Conservation (phyloP, 2,329 filamentous ascomycete species). For the Herpotrichia juniperi region DNA sequence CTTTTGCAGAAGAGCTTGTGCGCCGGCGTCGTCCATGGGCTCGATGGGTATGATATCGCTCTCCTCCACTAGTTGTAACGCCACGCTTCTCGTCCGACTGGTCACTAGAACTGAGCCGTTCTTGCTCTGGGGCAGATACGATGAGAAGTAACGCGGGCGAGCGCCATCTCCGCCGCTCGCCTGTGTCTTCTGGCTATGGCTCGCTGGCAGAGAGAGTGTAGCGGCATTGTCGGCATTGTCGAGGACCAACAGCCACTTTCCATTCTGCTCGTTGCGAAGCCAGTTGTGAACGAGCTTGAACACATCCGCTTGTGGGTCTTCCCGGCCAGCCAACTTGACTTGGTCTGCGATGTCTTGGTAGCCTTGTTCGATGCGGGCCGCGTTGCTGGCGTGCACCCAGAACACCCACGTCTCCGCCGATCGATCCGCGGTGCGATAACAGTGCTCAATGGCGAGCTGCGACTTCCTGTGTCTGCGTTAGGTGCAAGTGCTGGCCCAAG, state of each 20-base stretch:
- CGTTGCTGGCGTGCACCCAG: too few relatives aligned
- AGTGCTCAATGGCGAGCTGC: constrained; percentile 17
- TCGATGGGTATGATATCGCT: constrained; percentile 5
- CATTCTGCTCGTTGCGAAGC: constrained; percentile 17
- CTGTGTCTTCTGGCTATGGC: neutral
- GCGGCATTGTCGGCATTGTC: constrained; percentile 21
- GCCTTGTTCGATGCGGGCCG: constrained; percentile 21
- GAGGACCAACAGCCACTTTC: constrained; percentile 20
- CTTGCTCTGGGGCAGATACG: constrained; percentile 9
- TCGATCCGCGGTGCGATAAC: constrained; percentile 6
- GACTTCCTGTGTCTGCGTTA: too few relatives aligned
- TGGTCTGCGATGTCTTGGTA: constrained; percentile 18
- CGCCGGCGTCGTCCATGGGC: constrained; percentile 4
- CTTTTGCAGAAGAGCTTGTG: constrained; percentile 3
- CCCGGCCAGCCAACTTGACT: constrained; percentile 12
- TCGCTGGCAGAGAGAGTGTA: constrained; percentile 1
- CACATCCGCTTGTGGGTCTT: constrained; percentile 14
- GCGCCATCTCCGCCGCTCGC: neutral
- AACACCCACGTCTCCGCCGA: constrained; percentile 15
- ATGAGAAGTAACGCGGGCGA: neutral
- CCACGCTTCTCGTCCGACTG: constrained; percentile 2
- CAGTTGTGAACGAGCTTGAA: constrained; percentile 19
- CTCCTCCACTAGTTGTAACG: constrained; percentile 5
- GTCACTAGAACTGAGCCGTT: constrained; percentile 8
- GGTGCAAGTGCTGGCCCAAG: too few relatives aligned